Base-by-base conservation (phyloP, 225 moss, liverwort and hornwort species). In the Thuidium tamariscinum region DNA sequence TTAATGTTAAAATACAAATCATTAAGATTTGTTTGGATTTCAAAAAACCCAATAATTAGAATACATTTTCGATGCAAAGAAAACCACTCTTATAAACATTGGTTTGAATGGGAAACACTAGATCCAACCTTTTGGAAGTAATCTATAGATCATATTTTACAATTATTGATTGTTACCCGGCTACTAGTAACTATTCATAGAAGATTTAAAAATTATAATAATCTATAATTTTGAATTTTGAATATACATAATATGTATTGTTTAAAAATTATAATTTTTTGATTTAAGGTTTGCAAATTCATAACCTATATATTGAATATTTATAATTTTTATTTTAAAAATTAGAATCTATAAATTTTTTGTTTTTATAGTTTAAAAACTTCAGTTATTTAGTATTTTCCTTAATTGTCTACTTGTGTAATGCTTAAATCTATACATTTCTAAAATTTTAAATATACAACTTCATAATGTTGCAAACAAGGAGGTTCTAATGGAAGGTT, bases 131-230 rank as follows among this genome's bases (percentile, higher is more conserved):
- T 69, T 69, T 8, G 15, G 9, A 41, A 41, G 26, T 26, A 7
- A 26, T 69, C 9, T 16, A 27, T 16, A 0, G 16, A 37, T 9
- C 5, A 26, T 70, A 26, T 2, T 42, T 42, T 70, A 20, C 16
- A 69, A 69, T 9, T 42, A 70, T 42, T 27, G 5, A 27, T 16
- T 42, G 9, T 5, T 9, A 26, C 1, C 0, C 0, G 0, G 0
- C 9, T 26, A 15, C 5, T 7, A 16, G 1, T n/a, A 4, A 15
- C 1, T 5, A 16, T 0, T 44, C 0, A 70, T 70, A 0, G 10
- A 26, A 42, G 3, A 27, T 27, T 42, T 27, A 16, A 25, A 41
- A n/a, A n/a, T n/a, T n/a, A n/a, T n/a, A n/a, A n/a, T n/a, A n/a
- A n/a, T n/a, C n/a, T n/a, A n/a, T n/a, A n/a, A n/a, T n/a, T n/a